A percentile compares a stretch with the other conserved stretches of the same genome.
Evolutionary conservation across 2,329 filamentous ascomycete species (phyloP).

Genomic region (Colletotrichum sp.): DNA sequence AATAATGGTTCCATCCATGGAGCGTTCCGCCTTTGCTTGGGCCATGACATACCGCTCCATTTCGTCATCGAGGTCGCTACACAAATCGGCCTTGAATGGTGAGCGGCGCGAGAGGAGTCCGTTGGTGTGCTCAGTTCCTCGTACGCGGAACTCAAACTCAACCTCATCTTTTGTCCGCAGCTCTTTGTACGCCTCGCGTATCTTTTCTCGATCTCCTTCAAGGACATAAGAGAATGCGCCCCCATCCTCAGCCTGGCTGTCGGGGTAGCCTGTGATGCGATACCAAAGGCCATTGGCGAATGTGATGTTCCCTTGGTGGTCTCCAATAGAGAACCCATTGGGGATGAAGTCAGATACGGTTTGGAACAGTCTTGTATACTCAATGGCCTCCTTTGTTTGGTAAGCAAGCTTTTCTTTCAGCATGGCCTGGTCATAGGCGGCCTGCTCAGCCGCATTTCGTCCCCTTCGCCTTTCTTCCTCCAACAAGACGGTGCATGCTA

Average conservation of each 20-base stretch:
- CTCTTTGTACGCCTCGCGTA: constrained; percentile 46
- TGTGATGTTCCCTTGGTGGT: constrained; percentile 66
- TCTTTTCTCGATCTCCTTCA: constrained; percentile 48
- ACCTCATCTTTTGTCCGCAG: constrained; percentile 40
- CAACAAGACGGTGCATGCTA: constrained; percentile 73
- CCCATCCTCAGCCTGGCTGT: constrained; percentile 32
- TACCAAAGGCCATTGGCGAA: constrained; percentile 75
- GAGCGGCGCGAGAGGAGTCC: constrained; percentile 7
- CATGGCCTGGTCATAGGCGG: constrained; percentile 69
- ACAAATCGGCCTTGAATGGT: constrained; percentile 26
- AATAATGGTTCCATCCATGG: constrained; percentile 45
- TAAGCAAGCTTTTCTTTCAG: constrained; percentile 69
- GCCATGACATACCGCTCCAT: constrained; percentile 50
- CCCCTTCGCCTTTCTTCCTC: constrained; percentile 72
- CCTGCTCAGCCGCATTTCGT: constrained; percentile 59
- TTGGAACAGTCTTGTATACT: constrained; percentile 68
- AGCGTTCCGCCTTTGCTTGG: constrained; percentile 51
- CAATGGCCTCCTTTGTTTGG: constrained; percentile 52
- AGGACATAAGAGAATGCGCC: constrained; percentile 49
- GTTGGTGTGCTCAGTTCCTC: constrained; percentile 19
- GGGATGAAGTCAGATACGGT: constrained; percentile 76
- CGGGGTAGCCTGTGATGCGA: constrained; percentile 52
- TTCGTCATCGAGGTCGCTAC: constrained; percentile 32
- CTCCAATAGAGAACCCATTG: constrained; percentile 75
- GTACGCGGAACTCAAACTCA: constrained; percentile 53